phyloP scores from a whole-genome alignment of 2,329 filamentous ascomycete species.

The Fusarium acutatum region DNA sequence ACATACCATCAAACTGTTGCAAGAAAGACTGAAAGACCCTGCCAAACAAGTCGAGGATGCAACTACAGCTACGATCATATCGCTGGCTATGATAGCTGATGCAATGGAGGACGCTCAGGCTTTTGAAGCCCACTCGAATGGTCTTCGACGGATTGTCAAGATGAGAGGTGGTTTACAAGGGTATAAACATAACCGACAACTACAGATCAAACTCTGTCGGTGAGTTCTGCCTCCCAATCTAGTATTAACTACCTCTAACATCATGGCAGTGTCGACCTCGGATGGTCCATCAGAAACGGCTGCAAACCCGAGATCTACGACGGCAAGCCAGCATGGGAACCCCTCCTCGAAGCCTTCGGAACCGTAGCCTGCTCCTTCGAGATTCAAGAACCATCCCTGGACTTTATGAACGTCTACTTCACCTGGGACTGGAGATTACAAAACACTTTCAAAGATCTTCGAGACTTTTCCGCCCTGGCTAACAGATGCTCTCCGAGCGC shows the following conservation, averaged over 20 bases:
- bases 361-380: background rate
- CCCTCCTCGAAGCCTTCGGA: slow-evolving; percentile 7
- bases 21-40: slow-evolving; percentile 24
- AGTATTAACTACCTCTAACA: background rate
- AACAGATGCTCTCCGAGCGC: slow-evolving; percentile 30
- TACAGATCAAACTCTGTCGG: slow-evolving; percentile 44
- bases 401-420: slow-evolving; percentile 16
- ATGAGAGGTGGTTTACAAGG: slow-evolving; percentile 39
- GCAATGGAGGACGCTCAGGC: slow-evolving; percentile 26
- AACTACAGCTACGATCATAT: slow-evolving; percentile 31
- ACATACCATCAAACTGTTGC: slow-evolving; percentile 26
- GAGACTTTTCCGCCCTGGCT: slow-evolving; percentile 42
- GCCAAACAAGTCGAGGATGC: slow-evolving; percentile 27
- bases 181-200: slow-evolving; percentile 36
- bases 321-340: slow-evolving; percentile 30
- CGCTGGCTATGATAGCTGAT: slow-evolving; percentile 38
- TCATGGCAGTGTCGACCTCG: slow-evolving; percentile 38
- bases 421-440: slow-evolving; percentile 36
- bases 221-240: background rate
- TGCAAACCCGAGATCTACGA: slow-evolving; percentile 36
- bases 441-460: slow-evolving; percentile 43
- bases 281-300: slow-evolving; percentile 39
- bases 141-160: slow-evolving; percentile 36
- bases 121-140: slow-evolving; percentile 34
- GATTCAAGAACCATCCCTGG: background rate